phyloP scores from a whole-genome alignment of 768 basidiomycete species.

The Imleria badia region DNA sequence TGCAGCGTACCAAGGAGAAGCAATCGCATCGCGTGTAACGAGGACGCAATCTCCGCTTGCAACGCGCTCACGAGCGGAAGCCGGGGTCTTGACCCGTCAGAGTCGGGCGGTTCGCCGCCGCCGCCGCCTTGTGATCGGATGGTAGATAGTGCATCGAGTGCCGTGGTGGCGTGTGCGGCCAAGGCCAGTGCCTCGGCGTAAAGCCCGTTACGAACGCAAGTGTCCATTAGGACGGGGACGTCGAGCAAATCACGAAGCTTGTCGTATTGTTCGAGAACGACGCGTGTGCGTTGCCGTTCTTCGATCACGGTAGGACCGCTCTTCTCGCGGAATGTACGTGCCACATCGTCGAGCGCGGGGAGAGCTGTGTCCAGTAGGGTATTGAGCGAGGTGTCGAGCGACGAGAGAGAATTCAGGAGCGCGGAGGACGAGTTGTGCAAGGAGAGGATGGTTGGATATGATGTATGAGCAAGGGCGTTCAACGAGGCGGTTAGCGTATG shows the following conservation, averaged over 20 bases:
- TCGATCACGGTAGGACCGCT: conserved; percentile 69
- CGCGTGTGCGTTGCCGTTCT: conserved; percentile 70
- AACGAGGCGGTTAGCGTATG: conserved; percentile 87
- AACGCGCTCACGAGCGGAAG: conserved; percentile 46
- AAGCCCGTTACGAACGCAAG: conserved; percentile 89
- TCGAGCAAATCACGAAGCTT: conserved; percentile 91
- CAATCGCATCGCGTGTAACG: conserved; percentile 64
- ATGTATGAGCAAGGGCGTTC: conserved; percentile 86
- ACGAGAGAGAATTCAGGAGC: conserved; percentile 67
- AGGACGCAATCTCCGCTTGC: conserved; percentile 64
- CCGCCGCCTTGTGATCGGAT: conserved; percentile 32
- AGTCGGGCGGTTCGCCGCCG: conserved; percentile 37
- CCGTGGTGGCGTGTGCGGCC: conserved; percentile 62
- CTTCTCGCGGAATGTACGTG: conserved; percentile 67
- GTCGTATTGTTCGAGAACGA: conserved; percentile 93
- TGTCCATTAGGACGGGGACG: conserved; percentile 86
- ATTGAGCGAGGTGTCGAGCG: conserved; percentile 73
- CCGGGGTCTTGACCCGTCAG: conserved; percentile 37
- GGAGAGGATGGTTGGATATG: conserved; percentile 90
- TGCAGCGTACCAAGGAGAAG: conserved; percentile 77
- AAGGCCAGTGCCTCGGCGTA: conserved; percentile 91
- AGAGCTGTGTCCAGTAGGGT: conserved; percentile 64
- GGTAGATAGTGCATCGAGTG: conserved; percentile 41
- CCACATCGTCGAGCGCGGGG: conserved; percentile 73
- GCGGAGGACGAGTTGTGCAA: conserved; percentile 78